Conservation (phyloP, 805 yeast species). For the Candida loeiensis region DNA sequence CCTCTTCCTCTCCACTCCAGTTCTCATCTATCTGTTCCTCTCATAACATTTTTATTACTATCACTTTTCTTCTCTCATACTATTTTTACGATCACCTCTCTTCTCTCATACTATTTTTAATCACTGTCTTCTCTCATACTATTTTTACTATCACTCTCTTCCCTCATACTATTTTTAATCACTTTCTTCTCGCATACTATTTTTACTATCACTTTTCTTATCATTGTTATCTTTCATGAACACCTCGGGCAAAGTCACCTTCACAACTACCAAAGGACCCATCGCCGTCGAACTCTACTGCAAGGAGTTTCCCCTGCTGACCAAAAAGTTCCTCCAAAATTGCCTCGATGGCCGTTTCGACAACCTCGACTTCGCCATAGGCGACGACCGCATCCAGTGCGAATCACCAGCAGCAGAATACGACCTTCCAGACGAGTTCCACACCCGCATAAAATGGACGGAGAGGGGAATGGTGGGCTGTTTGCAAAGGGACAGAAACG, state of each 20-base stretch:
- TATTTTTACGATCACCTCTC: too few relatives aligned
- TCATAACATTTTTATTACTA: too few relatives aligned
- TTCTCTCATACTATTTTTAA: too few relatives aligned
- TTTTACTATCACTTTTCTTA: too few relatives aligned
- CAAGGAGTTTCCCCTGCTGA: conserved; percentile 54
- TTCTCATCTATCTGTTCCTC: not conserved
- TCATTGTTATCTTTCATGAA: conserved; percentile 36
- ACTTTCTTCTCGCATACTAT: too few relatives aligned
- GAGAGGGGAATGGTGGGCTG: conserved; percentile 56
- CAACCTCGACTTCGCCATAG: conserved; percentile 35
- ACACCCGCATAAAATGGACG: conserved; percentile 48
- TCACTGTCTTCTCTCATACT: too few relatives aligned
- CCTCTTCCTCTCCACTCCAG: not conserved
- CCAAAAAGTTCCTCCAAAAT: conserved; percentile 46
- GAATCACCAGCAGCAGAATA: conserved; percentile 7
- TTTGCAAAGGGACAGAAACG: conserved; percentile 27
- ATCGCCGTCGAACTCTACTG: conserved; percentile 67
- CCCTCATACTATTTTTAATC: too few relatives aligned
- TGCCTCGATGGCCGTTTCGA: conserved; percentile 44
- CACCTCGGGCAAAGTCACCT: conserved; percentile 55
- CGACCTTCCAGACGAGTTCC: conserved; percentile 39
- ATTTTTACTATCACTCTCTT: too few relatives aligned
- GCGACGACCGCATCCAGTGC: not conserved
- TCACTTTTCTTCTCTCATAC: too few relatives aligned
- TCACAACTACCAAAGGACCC: conserved; percentile 57